Percentiles rank a stretch among this genome's conserved stretches.
Conservation (phyloP, 768 basidiomycete genomes). For the Russula abietina region DNA sequence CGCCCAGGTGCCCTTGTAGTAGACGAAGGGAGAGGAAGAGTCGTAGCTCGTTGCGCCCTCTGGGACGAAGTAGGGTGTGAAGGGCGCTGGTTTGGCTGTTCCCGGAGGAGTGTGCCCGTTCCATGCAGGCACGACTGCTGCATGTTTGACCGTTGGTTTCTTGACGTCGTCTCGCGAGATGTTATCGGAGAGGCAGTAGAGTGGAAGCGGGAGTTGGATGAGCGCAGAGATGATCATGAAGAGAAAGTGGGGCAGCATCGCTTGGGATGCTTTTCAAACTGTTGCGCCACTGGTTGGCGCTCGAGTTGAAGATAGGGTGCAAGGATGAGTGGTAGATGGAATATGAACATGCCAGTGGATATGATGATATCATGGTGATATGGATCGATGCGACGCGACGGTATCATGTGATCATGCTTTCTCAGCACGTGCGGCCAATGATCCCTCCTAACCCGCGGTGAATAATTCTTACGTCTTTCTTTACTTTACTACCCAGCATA, state of each 20-base stretch:
- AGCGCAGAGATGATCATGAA: not conserved
- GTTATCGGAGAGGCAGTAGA: not conserved
- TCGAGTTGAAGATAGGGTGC: not conserved
- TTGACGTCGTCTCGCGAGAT: not conserved
- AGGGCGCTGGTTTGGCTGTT: slow-evolving; percentile 40
- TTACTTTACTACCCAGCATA: too few relatives aligned
- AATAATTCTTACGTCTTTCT: too few relatives aligned
- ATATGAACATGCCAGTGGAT: not conserved
- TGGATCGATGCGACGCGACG: not conserved
- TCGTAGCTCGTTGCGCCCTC: slow-evolving; percentile 66
- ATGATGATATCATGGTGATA: not conserved
- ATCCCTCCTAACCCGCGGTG: too few relatives aligned
- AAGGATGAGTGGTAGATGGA: not conserved
- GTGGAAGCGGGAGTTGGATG: not conserved
- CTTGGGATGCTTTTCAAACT: not conserved
- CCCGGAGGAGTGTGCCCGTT: slow-evolving; percentile 55
- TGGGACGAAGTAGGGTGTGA: slow-evolving; percentile 70
- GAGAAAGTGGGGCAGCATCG: not conserved
- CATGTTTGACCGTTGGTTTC: not conserved
- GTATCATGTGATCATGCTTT: not conserved
- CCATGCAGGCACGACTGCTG: slow-evolving; percentile 49
- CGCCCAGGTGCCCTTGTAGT: slow-evolving; percentile 56
- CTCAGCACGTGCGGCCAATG: not conserved
- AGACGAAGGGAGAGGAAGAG: slow-evolving; percentile 61
- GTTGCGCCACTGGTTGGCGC: not conserved